Evolutionary conservation across 345 rosid species (phyloP).

Genomic region (Gossypium sturtianum): DNA sequence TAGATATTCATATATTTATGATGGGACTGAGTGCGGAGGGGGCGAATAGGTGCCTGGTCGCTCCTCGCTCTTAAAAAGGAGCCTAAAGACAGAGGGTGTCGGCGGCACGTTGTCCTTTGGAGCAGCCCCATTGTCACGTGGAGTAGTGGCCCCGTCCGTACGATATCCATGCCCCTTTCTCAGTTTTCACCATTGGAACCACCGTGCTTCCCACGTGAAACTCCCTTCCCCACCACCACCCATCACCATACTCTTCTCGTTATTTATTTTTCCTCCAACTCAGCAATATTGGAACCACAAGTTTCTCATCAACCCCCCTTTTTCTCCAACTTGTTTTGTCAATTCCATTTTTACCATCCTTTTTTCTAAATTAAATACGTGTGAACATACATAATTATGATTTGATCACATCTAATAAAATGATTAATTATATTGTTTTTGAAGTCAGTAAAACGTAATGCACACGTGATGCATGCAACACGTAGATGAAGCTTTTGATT

Average conservation of each 20-base stretch:
- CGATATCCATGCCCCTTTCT: neutral
- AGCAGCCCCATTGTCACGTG: constrained; percentile 1
- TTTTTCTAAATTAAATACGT: neutral
- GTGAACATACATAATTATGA: neutral
- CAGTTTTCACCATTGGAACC: neutral
- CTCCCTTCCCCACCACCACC: neutral
- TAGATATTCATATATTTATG: neutral
- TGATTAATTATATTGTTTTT: neutral
- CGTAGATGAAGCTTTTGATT: neutral
- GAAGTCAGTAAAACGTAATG: neutral
- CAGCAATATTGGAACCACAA: neutral
- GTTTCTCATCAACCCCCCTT: neutral
- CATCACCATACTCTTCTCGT: neutral
- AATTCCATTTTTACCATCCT: neutral
- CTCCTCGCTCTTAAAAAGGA: neutral
- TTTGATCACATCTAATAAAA: neutral
- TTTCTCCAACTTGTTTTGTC: neutral
- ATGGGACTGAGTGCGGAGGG: neutral
- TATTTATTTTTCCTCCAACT: neutral
- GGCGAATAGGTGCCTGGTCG: neutral
- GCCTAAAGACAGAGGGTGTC: neutral
- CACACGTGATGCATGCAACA: neutral
- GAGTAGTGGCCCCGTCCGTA: constrained; percentile 5
- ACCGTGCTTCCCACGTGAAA: constrained; percentile 8
- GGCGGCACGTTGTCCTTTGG: neutral